Base-by-base conservation (phyloP, 2,329 filamentous ascomycete species). In the Aspergillus arachidicola region DNA sequence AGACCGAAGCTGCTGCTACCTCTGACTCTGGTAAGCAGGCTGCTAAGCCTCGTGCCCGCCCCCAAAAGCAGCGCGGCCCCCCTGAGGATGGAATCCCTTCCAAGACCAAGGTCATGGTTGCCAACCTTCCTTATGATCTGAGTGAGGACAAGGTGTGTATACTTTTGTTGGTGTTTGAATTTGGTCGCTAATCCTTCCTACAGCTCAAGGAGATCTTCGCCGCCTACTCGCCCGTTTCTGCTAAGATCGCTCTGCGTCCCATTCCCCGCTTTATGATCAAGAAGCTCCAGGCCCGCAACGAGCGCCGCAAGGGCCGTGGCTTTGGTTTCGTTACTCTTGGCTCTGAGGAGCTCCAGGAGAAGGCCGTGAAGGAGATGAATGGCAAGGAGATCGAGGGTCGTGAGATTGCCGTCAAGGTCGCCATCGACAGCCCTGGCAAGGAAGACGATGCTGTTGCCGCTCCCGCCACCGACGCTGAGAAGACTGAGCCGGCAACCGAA, bases 211-310 rank as follows among this genome's bases (percentile, higher is more conserved):
- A 99, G 81, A 92, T 99, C 76, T 99, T 99, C 83, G 86, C 88
- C 76, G 92, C 89, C 68, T 99, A 97, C 85, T 87, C 93, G 78
- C 95, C 95, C 66, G 90, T 91, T 72, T 96, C 93, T 69, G 94
- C 95, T 81, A 99, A 98, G 89, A 98, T 99, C 77, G 95, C 95
- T 71, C 92, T 99, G 73, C 94, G 95, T 75, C 95, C 95, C 58
- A 99, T 99, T 72, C 95, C 95, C 72, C 94, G 94, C 75, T 99
- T 98, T 86, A 99, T 99, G 95, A 95, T 99, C 84, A 97, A 97
- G 91, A 99, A 99, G 88, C 92, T 99, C 67, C 94, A 97, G 84
- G 94, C 94, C 75, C 94, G 95, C 79, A 94, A 94, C 78, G 95
- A 99, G 85, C 90, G 94, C 75, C 95, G 95, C 85, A 99, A 99